Evolutionary conservation across 1,139 yeast species (phyloP), one percentile per base, ranked within the genome.

Genomic region (Nakaseomyces bracarensis): DNA sequence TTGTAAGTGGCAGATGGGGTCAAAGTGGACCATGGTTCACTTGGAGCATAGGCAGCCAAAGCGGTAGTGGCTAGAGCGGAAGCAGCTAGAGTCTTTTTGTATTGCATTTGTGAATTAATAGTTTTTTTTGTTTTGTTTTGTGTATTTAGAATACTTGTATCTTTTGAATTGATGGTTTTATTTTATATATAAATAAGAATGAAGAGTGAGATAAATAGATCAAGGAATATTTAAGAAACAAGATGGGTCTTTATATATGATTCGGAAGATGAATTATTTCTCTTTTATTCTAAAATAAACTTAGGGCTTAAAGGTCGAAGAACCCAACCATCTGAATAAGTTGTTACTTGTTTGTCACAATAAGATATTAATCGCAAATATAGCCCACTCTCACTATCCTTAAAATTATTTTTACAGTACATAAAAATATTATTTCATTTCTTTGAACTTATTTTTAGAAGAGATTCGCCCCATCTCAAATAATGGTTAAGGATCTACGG

Each of bases 11-110:
- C 72, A 36, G 67, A 49, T 52, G 89, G 87, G 36, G 85, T 79
- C 63, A 80, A 70, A 41, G 86, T 77, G 35, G 85, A 69, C 77
- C 84, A 79, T 53, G 89, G 79, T 50, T 77, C 81, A 46, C 82
- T 62, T 60, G 86, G 80, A 63, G 77, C 72, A 61, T 72, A 68
- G 57, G 84, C 79, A 58, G 89, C 75, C 59, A 75, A 47, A 47
- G 80, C 69, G 45, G 74, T 66, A 43, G 72, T 68, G 42, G 40
- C 27, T 20, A 77, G 59, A 50, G 65, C 58, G 55, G 60, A 64
- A 40, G 67, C 52, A 38, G 72, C 50, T 53, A 68, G 46, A 60
- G 70, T 55, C 52, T 50, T 51, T 43, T 52, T 60, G 61, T 53
- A 58, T 59, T 63, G 66, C 67, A 63, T 63, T 65, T 8, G 31